Evolutionary conservation across 2,329 filamentous ascomycete species (phyloP), one percentile per base, ranked within the genome.

Genomic region (Apiospora rasikravindrae): DNA sequence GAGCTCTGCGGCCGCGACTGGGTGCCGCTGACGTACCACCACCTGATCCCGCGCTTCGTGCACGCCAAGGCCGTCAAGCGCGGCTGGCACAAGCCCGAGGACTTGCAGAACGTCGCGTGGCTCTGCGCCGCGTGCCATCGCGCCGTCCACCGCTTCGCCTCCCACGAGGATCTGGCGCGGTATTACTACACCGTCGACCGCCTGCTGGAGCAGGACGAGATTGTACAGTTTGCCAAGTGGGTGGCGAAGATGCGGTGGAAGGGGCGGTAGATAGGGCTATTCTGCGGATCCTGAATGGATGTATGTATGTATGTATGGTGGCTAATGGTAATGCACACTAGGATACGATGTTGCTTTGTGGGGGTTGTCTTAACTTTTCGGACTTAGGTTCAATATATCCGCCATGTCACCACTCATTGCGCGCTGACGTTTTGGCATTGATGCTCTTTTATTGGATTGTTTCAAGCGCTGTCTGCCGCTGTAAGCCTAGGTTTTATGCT

Each of bases 71-170:
- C 89, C 4, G 80, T 94, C 51, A 94, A 93, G 84, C 86, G 93
- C 57, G 92, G 92, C 0, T 97, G 94, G 94, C 93, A 95, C 83
- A 87, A 88, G 4, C 89, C 90, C 74, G 93, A 93, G 80, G 89
- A 91, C 82, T 80, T 97, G 81, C 90, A 93, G 77, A 94, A 91
- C 79, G 94, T 96, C 26, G 94, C 94, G 16, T 97, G 94, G 94
- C 82, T 97, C 75, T 97, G 94, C 82, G 87, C 94, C 69, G 92
- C 94, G 2, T 97, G 94, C 78, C 94, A 97, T 84, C 89, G 88
- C 57, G 95, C 94, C 79, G 93, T 97, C 80, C 94, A 97, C 84
- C 84, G 89, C 51, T 89, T 95, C 78, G 91, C 90, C 45, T 86
- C 83, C 5, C 94, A 96, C 79, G 94, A 97, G 86, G 93, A 93